These are phyloP conservation scores for Wallacemonas sp. DNA, from an alignment of 208 protist genomes.

Conservation along the genomic window DNA sequence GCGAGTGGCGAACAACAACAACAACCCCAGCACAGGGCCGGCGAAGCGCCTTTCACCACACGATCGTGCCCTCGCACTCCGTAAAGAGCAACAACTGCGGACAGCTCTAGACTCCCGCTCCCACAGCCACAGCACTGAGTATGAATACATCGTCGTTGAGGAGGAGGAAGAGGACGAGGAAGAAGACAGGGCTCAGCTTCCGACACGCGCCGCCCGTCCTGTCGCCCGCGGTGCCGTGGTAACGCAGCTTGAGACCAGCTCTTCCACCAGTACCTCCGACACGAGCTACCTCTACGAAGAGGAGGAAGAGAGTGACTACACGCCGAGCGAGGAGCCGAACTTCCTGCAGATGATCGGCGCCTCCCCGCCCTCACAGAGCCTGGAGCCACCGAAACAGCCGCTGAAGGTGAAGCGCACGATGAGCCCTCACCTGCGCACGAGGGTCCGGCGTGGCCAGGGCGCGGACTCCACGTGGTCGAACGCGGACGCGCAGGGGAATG, in stretches of 20 bases:
- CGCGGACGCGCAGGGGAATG: background rate
- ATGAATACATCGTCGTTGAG: constrained; percentile 6
- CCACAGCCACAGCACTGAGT: constrained; percentile 2
- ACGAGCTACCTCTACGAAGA: constrained; percentile 11
- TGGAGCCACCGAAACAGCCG: background rate
- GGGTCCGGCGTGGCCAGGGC: too few relatives aligned
- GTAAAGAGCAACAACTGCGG: background rate
- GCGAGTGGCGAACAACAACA: constrained; percentile 2
- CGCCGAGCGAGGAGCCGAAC: constrained; percentile 1
- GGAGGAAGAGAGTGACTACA: constrained; percentile 7
- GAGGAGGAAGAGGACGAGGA: constrained; percentile 6
- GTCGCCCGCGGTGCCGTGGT: background rate
- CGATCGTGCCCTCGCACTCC: background rate
- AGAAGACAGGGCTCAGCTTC: background rate
- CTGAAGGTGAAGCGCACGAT: background rate
- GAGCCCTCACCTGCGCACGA: background rate
- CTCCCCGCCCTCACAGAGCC: background rate
- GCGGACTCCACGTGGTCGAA: background rate
- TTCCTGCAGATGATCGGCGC: constrained; percentile 7
- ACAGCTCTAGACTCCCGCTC: background rate
- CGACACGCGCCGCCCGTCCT: background rate
- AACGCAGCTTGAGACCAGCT: background rate
- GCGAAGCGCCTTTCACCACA: background rate
- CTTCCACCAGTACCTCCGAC: background rate
- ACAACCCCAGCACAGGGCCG: background rate